These are phyloP conservation scores for Globisporangium echinulatum DNA, from an alignment of 352 stramenopile genomes.

Conservation along the genomic window DNA sequence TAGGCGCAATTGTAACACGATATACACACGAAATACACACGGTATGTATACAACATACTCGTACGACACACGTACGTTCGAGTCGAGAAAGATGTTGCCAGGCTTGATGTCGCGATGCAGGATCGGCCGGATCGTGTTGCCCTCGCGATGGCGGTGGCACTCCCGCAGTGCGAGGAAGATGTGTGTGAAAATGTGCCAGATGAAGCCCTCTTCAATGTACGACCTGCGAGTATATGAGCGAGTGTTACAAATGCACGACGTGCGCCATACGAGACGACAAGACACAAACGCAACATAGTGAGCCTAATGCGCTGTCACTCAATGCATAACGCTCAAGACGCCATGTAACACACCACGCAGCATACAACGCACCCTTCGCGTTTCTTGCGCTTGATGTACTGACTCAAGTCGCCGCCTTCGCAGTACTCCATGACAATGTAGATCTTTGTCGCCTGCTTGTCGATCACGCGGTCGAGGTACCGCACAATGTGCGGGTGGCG, in stretches of 20 bases:
- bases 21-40: too few relatives aligned
- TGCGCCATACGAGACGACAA: too few relatives aligned
- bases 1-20: too few relatives aligned
- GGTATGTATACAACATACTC: background rate
- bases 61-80: conserved; percentile 45
- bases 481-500: conserved; percentile 91
- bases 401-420: conserved; percentile 84
- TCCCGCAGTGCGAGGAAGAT: conserved; percentile 89
- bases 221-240: conserved; percentile 24
- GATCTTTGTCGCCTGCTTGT: conserved; percentile 89
- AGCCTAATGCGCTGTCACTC: too few relatives aligned
- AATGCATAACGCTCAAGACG: too few relatives aligned
- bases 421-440: conserved; percentile 96
- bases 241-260: too few relatives aligned
- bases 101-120: conserved; percentile 90
- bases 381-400: conserved; percentile 89
- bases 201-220: conserved; percentile 90
- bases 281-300: too few relatives aligned
- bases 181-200: conserved; percentile 92
- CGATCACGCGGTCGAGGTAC: conserved; percentile 92
- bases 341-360: too few relatives aligned
- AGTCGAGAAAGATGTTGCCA: conserved; percentile 90
- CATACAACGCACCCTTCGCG: conserved; percentile 59
- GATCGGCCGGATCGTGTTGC: conserved; percentile 76
- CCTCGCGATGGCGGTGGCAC: conserved; percentile 84